A percentile compares a stretch with the other conserved stretches of the same genome.
Conservation (phyloP, 2,329 filamentous ascomycete genomes). For the Pestalotiopsis sp. region DNA sequence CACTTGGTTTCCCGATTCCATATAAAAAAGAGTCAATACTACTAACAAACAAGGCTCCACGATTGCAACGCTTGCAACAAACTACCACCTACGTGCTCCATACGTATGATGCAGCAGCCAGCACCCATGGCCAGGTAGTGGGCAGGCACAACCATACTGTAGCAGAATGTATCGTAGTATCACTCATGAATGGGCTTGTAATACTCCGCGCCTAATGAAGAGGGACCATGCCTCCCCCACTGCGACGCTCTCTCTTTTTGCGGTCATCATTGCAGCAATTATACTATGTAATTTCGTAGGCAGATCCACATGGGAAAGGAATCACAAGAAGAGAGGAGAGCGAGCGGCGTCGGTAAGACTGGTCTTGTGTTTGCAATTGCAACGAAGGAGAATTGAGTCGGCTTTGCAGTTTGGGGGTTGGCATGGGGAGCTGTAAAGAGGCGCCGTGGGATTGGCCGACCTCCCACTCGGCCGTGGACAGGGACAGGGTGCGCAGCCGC, state of each 20-base stretch:
- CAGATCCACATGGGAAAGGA: not conserved
- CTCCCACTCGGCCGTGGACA: slow-evolving; percentile 12
- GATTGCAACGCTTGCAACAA: not conserved
- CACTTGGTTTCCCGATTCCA: not conserved
- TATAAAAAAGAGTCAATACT: not conserved
- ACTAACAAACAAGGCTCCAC: not conserved
- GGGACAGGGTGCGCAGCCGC: not conserved
- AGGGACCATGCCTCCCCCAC: not conserved
- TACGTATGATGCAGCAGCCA: not conserved
- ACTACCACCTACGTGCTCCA: too few relatives aligned
- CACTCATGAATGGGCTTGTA: not conserved
- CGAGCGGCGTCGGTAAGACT: slow-evolving; percentile 3
- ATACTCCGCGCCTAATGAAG: not conserved
- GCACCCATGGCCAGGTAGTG: not conserved
- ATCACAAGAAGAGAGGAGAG: not conserved
- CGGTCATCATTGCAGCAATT: slow-evolving; percentile 1
- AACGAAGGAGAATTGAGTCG: not conserved
- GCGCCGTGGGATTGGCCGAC: slow-evolving; percentile 9
- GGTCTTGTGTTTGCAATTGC: slow-evolving; percentile 7
- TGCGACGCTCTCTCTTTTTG: not conserved
- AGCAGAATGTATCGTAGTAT: not conserved
- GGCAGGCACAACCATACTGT: not conserved
- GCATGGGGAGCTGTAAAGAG: slow-evolving; percentile 1
- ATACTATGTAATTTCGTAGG: slow-evolving; percentile 9
- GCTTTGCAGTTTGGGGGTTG: not conserved